These are phyloP conservation scores for Sporothrix protearum DNA, from an alignment of 2,329 filamentous ascomycete species.

Conservation along the genomic window DNA sequence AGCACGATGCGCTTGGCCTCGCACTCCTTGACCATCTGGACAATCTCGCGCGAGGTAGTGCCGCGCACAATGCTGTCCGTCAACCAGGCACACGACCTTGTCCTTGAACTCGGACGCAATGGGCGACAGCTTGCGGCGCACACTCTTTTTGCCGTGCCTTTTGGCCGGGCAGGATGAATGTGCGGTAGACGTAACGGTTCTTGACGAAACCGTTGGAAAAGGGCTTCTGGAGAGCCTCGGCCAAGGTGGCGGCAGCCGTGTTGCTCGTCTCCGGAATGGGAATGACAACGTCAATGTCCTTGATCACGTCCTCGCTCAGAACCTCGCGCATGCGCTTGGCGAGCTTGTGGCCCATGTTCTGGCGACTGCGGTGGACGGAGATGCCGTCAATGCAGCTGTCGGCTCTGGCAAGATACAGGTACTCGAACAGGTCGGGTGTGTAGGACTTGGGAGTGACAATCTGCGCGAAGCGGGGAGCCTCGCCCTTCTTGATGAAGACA, in stretches of 20 bases:
- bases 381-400: conserved; percentile 85
- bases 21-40: conserved; percentile 44
- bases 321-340: conserved; percentile 67
- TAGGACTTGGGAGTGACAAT: conserved; percentile 66
- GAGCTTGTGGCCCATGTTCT: conserved; percentile 81
- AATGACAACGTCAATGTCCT: conserved; percentile 66
- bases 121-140: conserved; percentile 83
- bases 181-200: conserved; percentile 84
- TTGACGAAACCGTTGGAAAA: conserved; percentile 82
- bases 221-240: conserved; percentile 70
- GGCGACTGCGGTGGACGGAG: conserved; percentile 75
- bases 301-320: conserved; percentile 65
- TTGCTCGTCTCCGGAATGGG: conserved; percentile 58
- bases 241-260: conserved; percentile 72
- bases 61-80: conserved; percentile 63
- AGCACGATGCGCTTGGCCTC: conserved; percentile 42
- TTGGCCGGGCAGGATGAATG: conserved; percentile 74
- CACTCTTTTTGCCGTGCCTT: conserved; percentile 77
- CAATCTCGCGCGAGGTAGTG: conserved; percentile 66
- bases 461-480: conserved; percentile 68
- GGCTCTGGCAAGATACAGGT: conserved; percentile 80
- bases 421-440: conserved; percentile 83
- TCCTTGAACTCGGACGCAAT: conserved; percentile 82
- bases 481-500: conserved; percentile 63
- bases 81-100: conserved; percentile 76